Base-by-base conservation (phyloP, 345 rosid species). In the Salix brachista region DNA sequence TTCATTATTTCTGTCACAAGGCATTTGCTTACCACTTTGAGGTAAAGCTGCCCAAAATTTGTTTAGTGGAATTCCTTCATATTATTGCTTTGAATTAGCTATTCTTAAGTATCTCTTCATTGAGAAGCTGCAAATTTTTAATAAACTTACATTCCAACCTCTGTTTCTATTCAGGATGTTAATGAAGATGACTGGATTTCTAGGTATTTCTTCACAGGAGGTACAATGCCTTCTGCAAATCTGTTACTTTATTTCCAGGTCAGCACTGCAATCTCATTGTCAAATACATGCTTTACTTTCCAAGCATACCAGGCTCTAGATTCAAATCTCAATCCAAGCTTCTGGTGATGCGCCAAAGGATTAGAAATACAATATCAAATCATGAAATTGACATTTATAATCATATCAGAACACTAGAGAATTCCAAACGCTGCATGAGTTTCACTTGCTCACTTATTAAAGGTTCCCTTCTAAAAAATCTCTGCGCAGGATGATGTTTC, bases 151-250 rank as follows among this genome's bases (percentile, higher is more conserved):
- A 28, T 28, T 77, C 68, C 58, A 64, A 21, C 30, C 66, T 68
- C 39, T 50, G 64, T 74, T 64, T 44, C 17, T n/a, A 4, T 44
- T 39, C 68, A 90, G 97, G 97, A 90, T 77, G 66, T 83, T 78
- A 88, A 90, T 80, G 99, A 90, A 69, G 99, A 90, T 71, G 99
- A 93, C 77, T 91, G 99, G 97, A 93, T 93, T 65, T 89, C 96
- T 65, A 86, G 90, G 83, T 79, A 93, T 83, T 95, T 93, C 92
- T 91, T 95, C 78, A 88, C 88, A 1, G 97, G 97, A 66, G 96
- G 97, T 65, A 91, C 97, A 69, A 91, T 91, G 99, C 99, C 97
- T 36, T 86, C 97, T 0, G 92, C 97, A 6, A 84, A 92, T 86
- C 86, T 95, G 81, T 88, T 93, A 65, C 97, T 93, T 46, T 92